These are phyloP conservation scores for Phaffia australis DNA, from an alignment of 768 basidiomycete genomes.

Conservation along the genomic window DNA sequence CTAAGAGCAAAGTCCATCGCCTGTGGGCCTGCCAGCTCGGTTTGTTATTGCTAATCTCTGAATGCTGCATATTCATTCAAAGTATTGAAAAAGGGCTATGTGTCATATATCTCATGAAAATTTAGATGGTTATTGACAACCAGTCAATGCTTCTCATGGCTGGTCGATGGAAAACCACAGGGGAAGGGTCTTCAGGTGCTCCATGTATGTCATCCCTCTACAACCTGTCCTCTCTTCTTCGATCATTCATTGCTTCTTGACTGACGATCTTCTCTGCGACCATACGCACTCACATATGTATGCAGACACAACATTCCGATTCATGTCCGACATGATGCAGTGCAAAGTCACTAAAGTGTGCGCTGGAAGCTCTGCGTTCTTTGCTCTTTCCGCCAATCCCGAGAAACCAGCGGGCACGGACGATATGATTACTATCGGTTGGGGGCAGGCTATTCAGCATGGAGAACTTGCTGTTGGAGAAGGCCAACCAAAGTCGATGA, in stretches of 20 bases:
- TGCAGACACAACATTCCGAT: constrained; percentile 40
- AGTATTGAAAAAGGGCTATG: background rate
- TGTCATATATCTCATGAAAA: background rate
- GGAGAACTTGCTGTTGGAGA: constrained; percentile 32
- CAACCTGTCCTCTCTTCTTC: background rate
- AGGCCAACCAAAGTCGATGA: constrained; percentile 52
- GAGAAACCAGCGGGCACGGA: constrained; percentile 43
- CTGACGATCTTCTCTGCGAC: constrained; percentile 78
- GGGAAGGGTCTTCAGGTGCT: constrained; percentile 53
- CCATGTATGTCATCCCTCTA: background rate
- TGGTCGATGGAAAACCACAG: constrained; percentile 81
- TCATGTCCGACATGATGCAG: constrained; percentile 70
- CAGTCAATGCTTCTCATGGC: constrained; percentile 29
- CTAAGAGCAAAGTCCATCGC: constrained; percentile 54
- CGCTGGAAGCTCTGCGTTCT: constrained; percentile 84
- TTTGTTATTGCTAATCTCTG: background rate
- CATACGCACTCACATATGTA: constrained; percentile 33
- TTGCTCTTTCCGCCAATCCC: constrained; percentile 63
- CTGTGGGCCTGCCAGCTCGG: constrained; percentile 62
- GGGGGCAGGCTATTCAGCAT: constrained; percentile 32
- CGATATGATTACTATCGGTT: constrained; percentile 60
- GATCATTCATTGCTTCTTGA: constrained; percentile 46
- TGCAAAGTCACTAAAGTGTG: constrained; percentile 61
- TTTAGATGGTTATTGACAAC: constrained; percentile 19
- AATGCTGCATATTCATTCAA: background rate